Evolutionary conservation across 2,329 filamentous ascomycete genomes (phyloP).

Genomic region (Aspergillus phoenicis): DNA sequence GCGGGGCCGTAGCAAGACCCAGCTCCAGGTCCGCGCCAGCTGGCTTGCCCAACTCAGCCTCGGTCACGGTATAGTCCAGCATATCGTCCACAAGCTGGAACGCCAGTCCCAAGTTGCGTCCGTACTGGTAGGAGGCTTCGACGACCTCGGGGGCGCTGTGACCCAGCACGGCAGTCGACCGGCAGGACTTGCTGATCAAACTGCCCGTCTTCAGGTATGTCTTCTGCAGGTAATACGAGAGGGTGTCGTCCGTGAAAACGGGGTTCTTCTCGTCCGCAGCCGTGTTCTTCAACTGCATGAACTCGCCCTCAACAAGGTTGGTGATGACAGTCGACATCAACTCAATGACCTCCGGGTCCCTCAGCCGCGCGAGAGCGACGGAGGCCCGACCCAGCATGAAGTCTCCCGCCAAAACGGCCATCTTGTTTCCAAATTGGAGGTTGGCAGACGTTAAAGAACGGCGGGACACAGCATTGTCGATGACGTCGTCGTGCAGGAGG

Average conservation of each 20-base stretch:
- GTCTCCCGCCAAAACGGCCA: constrained; percentile 97
- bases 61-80: constrained; percentile 90
- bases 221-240: constrained; percentile 95
- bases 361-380: constrained; percentile 83
- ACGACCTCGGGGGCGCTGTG: constrained; percentile 75
- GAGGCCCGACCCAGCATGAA: constrained; percentile 92
- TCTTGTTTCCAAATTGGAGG: constrained; percentile 96
- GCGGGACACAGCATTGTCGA: constrained; percentile 85
- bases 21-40: constrained; percentile 92
- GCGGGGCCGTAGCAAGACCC: constrained; percentile 87
- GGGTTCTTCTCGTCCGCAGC: constrained; percentile 83
- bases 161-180: constrained; percentile 83
- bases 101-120: constrained; percentile 88
- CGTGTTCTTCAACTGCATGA: constrained; percentile 99
- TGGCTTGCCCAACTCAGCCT: constrained; percentile 86
- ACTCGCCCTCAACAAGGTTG: constrained; percentile 96
- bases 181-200: constrained; percentile 93
- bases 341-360: constrained; percentile 93
- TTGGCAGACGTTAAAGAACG: constrained; percentile 87
- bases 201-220: constrained; percentile 97
- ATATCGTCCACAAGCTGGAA: constrained; percentile 98
- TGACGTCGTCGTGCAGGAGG: constrained; percentile 95
- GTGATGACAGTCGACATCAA: constrained; percentile 94
- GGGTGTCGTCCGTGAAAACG: constrained; percentile 81
- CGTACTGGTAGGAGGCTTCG: constrained; percentile 88